Evolutionary conservation across 441 rosid species (phyloP), one percentile per base, ranked within the genome.

Genomic region (Omphalea diandra): DNA sequence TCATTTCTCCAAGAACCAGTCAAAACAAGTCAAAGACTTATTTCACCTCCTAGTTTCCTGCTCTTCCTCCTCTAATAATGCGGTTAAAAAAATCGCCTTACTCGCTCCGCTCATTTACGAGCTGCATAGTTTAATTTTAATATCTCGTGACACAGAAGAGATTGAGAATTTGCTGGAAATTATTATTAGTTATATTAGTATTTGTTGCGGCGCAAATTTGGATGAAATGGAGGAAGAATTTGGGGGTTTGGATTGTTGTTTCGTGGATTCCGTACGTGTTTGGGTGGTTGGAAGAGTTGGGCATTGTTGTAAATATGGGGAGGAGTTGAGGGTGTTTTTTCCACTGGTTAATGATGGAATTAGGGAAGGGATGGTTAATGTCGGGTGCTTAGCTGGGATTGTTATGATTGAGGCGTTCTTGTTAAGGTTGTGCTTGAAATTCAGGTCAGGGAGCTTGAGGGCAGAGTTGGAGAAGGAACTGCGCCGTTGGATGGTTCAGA

Each of bases 31-130:
- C 20, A 83, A 83, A 57, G 81, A 85, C 60, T 68, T 87, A 67
- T 86, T 91, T 72, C 91, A 88, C 74, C 52, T 86, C 38, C 80
- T 89, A 0, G 84, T 79, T 63, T 79, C 93, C 9, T 81, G 86
- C 47, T 84, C 88, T 40, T 73, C 77, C n/a, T 70, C 87, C 0
- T 79, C 82, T 70, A 76, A 73, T 75, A 76, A 73, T 75, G 83
- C 79, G 40, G 79, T 53, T 0, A 84, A 81, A 74, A 86, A 74
- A 47, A 63, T 85, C 18, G 88, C 91, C 5, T 32, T 79, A 6
- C 80, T 92, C 6, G 90, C 88, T 70, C 96, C 98, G 0, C 83
- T 87, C 36, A 74, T 92, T 31, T 82, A 77, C 50, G 81, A 87
- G 76, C 43, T 92, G 73, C 81, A 54, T 72, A 70, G 65, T 54